Percentiles rank a stretch among this genome's conserved stretches.
phyloP scores from a whole-genome alignment of 495 filamentous ascomycete genomes.

The Cladorrhinum samala region DNA sequence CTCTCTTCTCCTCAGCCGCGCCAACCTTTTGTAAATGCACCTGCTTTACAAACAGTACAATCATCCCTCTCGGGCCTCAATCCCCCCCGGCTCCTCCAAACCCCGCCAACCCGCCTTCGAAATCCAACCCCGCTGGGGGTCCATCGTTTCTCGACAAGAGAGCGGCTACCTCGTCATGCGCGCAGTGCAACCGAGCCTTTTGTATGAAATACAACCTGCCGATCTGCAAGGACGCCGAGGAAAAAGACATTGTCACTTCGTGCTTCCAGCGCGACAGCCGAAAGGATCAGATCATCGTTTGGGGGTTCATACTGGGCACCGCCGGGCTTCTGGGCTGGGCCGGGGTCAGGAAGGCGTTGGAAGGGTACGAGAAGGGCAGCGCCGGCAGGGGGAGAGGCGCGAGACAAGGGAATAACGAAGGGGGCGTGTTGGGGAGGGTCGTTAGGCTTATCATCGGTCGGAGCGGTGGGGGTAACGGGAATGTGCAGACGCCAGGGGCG shows the following conservation, averaged over 20 bases:
- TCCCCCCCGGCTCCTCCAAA: conserved; percentile 53
- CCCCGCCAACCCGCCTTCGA: conserved; percentile 20
- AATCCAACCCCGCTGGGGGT: conserved; percentile 18
- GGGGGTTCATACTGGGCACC: conserved; percentile 85
- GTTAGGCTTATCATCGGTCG: neutral
- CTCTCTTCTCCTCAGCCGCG: no score
- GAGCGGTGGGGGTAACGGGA: neutral
- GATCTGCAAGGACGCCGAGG: conserved; percentile 77
- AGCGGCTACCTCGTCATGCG: conserved; percentile 49
- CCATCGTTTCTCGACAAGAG: conserved; percentile 9
- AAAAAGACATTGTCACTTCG: conserved; percentile 79
- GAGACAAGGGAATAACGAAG: neutral
- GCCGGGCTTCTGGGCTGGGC: conserved; percentile 79
- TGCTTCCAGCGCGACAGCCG: conserved; percentile 91
- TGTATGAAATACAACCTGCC: conserved; percentile 79
- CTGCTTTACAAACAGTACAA: conserved; percentile 84
- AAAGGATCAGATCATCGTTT: conserved; percentile 87
- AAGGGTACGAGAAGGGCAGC: conserved; percentile 44
- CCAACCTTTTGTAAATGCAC: conserved; percentile 98
- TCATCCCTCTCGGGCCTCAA: conserved; percentile 77
- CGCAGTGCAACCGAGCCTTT: conserved; percentile 85
- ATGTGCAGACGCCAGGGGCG: neutral
- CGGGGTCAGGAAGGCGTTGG: conserved; percentile 45
- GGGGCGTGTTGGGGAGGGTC: neutral
- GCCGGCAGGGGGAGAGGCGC: neutral